Conservation (phyloP, 1,284 basidiomycete genomes). For the Leccinum variabile region DNA sequence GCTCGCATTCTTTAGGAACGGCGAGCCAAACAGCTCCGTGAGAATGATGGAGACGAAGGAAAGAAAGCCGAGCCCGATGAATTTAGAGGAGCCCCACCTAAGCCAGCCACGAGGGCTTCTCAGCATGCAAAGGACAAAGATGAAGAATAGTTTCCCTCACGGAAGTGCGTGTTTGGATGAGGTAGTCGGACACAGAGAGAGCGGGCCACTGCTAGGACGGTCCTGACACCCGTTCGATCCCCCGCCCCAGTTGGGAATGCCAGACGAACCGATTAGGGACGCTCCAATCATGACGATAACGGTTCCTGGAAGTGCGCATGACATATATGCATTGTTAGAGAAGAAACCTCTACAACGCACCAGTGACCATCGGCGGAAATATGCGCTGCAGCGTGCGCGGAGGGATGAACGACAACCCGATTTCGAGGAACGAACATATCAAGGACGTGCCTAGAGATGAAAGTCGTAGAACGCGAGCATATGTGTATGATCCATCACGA, state of each 20-base stretch:
- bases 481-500: background rate
- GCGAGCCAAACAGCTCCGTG: constrained; percentile 77
- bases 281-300: constrained; percentile 79
- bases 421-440: constrained; percentile 81
- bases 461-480: background rate
- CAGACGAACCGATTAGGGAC: constrained; percentile 71
- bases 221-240: constrained; percentile 68
- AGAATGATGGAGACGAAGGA: constrained; percentile 78
- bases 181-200: constrained; percentile 63
- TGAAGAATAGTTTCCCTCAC: constrained; percentile 22
- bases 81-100: constrained; percentile 79
- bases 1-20: constrained; percentile 78
- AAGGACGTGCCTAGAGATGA: constrained; percentile 61
- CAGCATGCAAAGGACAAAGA: constrained; percentile 22
- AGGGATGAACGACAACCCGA: constrained; percentile 74
- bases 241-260: constrained; percentile 82
- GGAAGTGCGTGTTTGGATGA: constrained; percentile 55
- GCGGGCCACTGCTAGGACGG: constrained; percentile 63
- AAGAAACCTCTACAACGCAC: constrained; percentile 32
- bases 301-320: constrained; percentile 45
- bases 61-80: constrained; percentile 84
- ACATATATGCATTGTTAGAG: background rate
- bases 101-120: background rate
- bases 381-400: constrained; percentile 61
- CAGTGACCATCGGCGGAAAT: constrained; percentile 83